Conservation (phyloP, 1,284 basidiomycete genomes). For the Ganoderma leucocontextum region DNA sequence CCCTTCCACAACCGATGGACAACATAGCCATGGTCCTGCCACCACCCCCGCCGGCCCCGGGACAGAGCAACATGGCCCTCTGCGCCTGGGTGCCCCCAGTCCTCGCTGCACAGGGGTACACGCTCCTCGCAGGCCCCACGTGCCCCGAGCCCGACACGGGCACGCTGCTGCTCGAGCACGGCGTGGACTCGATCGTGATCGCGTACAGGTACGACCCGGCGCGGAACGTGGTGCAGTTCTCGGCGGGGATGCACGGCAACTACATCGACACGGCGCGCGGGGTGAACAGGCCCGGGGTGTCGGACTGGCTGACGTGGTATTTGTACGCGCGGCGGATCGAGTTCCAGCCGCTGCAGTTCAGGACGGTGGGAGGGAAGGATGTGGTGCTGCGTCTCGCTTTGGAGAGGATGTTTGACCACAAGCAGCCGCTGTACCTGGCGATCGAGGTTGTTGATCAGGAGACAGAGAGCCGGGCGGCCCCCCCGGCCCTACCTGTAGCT, state of each 20-base stretch:
- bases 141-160: not conserved
- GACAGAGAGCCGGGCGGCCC: not conserved
- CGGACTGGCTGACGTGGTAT: slow-evolving; percentile 9
- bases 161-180: not conserved
- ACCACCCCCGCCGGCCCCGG: not conserved
- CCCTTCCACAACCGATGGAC: not conserved
- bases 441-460: slow-evolving; percentile 1
- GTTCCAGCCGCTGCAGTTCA: slow-evolving; percentile 5
- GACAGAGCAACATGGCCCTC: slow-evolving; percentile 5
- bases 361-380: not conserved
- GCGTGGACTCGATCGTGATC: not conserved
- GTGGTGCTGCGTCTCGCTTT: not conserved
- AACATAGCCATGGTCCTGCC: not conserved
- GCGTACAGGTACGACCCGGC: slow-evolving; percentile 2
- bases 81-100: not conserved
- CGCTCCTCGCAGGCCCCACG: not conserved
- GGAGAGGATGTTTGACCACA: slow-evolving; percentile 6
- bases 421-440: not conserved
- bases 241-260: not conserved
- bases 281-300: not conserved
- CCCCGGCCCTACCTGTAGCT: not conserved
- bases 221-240: slow-evolving; percentile 1
- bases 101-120: not conserved
- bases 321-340: slow-evolving; percentile 6
- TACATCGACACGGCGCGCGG: slow-evolving; percentile 7